Percentiles rank a stretch among this genome's conserved stretches.
These are phyloP conservation scores for Coccomyxa sp. DNA, from an alignment of 139 green algal species.

Conservation along the genomic window DNA sequence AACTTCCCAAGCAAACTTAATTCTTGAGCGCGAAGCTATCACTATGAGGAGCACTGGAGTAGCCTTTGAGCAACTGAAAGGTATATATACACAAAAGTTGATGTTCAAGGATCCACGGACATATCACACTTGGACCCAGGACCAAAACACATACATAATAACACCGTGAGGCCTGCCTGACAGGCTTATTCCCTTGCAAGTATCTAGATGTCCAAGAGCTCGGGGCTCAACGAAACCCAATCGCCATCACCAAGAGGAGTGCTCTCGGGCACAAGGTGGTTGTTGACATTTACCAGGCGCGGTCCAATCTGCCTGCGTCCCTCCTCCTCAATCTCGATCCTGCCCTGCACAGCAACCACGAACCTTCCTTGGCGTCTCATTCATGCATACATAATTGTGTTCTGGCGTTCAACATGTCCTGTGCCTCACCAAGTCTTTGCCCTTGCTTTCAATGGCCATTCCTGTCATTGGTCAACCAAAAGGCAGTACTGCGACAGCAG, in stretches of 20 bases:
- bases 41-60: too few species aligned
- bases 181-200: too few species aligned
- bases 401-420: too few species aligned
- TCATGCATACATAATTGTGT: neutral
- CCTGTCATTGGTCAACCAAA: neutral
- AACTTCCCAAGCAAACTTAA: too few species aligned
- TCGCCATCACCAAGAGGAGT: constrained; percentile 78
- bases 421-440: too few species aligned
- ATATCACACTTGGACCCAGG: too few species aligned
- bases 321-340: constrained; percentile 1
- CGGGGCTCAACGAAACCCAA: constrained; percentile 65
- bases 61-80: too few species aligned
- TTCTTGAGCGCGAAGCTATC: too few species aligned
- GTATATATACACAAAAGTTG: too few species aligned
- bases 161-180: too few species aligned
- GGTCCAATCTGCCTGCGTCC: neutral
- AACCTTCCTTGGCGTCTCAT: neutral
- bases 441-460: neutral
- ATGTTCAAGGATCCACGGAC: too few species aligned
- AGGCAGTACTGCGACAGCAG: neutral
- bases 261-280: constrained; percentile 63
- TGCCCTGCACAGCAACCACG: constrained; percentile 4
- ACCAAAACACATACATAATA: too few species aligned
- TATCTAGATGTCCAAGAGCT: constrained; percentile 57
- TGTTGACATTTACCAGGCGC: constrained; percentile 84